Evolutionary conservation across 1,284 basidiomycete genomes (phyloP), one percentile per base, ranked within the genome.

Genomic region (Jaminaea rosea): DNA sequence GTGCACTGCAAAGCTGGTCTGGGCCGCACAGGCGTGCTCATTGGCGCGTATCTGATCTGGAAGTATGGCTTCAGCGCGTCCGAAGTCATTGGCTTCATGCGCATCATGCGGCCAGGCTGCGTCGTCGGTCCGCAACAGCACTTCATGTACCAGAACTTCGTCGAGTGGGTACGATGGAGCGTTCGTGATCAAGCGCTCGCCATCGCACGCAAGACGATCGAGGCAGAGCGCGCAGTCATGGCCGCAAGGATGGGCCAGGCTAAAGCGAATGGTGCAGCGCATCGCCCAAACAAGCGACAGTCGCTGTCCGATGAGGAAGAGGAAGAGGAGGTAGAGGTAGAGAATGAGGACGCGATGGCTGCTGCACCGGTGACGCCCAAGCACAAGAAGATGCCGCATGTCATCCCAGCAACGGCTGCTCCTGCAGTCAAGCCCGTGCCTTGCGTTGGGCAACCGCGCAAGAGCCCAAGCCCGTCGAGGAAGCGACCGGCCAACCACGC

Each of bases 51-150:
- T 78, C 81, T 99, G 52, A 88, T 96, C 62, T 99, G 94, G 87
- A 96, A 94, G 77, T 92, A 97, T 69, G 87, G 87, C n/a, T 99
- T 99, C 73, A 90, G 90, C n/a, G 92, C 93, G 0, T 84, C 85
- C 52, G 94, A 99, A 77, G 92, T 86, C 8, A 98, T 98, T 56
- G 94, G 87, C 0, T 97, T 91, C 76, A 98, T 98, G 94, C 85
- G 94, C 21, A 87, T 99, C 60, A 85, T 96, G 58, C 83, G 93
- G 37, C 94, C 93, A 0, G 90, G 90, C 1, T 91, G 90, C 73
- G 92, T 97, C 13, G 92, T 97, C 31, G 92, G 92, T 11, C 77
- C 78, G 10, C 79, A 80, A 52, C 79, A 83, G 70, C 93, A 96
- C 72, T 98, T 90, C 74, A 87, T 99, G 84, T 91, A 94, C 72